These are phyloP conservation scores for Mayamaea pseudoterrestris DNA, from an alignment of 108 stramenopile genomes.

Conservation along the genomic window DNA sequence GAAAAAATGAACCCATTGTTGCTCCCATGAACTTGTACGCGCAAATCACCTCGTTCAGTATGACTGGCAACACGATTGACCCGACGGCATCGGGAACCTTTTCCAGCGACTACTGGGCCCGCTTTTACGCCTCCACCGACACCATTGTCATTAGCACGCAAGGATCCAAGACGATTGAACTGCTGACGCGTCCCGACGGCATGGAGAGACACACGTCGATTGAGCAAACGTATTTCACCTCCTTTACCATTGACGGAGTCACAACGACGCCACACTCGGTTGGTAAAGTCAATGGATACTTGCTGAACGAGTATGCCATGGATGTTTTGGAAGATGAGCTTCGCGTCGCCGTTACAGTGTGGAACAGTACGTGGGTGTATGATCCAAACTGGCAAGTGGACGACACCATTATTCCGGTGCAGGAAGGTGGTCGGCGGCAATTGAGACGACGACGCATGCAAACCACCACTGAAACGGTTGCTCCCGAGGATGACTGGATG, in stretches of 20 bases:
- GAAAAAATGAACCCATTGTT: no score
- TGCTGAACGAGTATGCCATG: conserved; percentile 30
- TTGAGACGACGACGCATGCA: not conserved
- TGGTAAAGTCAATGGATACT: conserved; percentile 27
- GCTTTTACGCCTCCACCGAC: conserved; percentile 20
- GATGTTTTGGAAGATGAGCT: conserved; percentile 18
- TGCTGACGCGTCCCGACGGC: not conserved
- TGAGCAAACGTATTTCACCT: conserved; percentile 20
- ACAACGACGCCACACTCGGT: conserved; percentile 15
- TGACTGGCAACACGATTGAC: not conserved
- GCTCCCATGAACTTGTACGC: conserved; percentile 12
- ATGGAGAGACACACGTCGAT: no score
- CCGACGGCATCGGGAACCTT: conserved; percentile 1
- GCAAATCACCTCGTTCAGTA: conserved; percentile 18
- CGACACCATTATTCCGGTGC: not conserved
- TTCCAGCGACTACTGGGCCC: conserved; percentile 11
- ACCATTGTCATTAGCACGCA: conserved; percentile 25
- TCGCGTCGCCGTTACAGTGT: conserved; percentile 32
- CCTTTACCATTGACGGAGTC: conserved; percentile 18
- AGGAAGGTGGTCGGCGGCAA: conserved; percentile 1
- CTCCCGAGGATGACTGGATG: not conserved
- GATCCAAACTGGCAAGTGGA: no score
- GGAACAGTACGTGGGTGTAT: no score
- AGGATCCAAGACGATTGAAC: conserved; percentile 12
- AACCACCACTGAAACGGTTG: not conserved